Conservation (phyloP, 352 stramenopile species). For the Blastocystis sp. region DNA sequence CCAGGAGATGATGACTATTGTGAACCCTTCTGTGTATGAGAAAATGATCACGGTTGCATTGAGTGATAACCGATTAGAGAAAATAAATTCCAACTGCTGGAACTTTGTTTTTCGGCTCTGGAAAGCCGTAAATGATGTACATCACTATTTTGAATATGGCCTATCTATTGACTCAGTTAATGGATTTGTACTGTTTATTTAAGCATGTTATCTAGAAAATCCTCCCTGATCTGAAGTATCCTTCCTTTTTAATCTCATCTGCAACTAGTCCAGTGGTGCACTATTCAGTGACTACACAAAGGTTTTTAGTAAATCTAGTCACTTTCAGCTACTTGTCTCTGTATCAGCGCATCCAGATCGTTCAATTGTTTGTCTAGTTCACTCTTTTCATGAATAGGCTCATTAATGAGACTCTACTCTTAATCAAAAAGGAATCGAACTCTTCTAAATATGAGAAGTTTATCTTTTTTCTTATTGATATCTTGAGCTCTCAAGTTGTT, state of each 20-base stretch:
- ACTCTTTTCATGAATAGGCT: background rate
- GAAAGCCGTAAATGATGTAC: background rate
- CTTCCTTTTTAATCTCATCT: background rate
- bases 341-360: background rate
- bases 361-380: background rate
- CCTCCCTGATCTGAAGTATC: background rate
- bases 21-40: background rate
- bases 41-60: background rate
- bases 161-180: background rate
- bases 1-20: background rate
- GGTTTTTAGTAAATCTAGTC: background rate
- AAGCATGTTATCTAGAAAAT: background rate
- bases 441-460: background rate
- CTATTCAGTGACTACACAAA: background rate
- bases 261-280: background rate
- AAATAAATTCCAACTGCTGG: background rate
- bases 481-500: background rate
- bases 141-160: background rate
- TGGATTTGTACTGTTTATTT: background rate
- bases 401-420: background rate
- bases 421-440: background rate
- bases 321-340: background rate
- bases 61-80: background rate
- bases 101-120: background rate
- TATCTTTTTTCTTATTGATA: background rate